Conservation (phyloP, 2,329 filamentous ascomycete genomes). For the Scytalidium sp. region DNA sequence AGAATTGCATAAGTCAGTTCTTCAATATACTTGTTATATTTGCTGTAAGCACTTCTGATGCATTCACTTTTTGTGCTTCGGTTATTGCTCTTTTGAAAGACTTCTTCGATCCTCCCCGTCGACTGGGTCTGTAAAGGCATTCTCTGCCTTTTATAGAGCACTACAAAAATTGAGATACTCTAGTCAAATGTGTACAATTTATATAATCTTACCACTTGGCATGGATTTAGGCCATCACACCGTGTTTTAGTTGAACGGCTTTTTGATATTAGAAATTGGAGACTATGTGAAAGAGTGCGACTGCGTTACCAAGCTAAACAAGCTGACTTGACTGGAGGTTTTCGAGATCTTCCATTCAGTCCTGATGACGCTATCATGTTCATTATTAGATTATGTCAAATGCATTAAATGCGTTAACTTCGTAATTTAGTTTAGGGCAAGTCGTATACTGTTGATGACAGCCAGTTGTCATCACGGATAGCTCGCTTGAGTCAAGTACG, state of each 20-base stretch:
- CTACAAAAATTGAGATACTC: conserved; percentile 5
- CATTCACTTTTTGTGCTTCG: background rate
- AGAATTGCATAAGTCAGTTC: background rate
- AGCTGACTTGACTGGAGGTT: background rate
- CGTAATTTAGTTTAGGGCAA: no score
- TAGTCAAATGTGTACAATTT: background rate
- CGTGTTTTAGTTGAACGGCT: background rate
- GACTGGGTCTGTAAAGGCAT: conserved; percentile 26
- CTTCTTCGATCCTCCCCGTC: conserved; percentile 21
- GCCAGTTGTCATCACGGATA: no score
- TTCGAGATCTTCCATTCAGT: background rate
- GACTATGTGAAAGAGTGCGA: background rate
- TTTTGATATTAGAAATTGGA: background rate
- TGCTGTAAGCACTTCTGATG: background rate
- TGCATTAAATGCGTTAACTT: no score
- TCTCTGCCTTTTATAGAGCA: conserved; percentile 23
- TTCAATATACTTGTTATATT: background rate
- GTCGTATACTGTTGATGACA: no score
- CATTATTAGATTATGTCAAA: no score
- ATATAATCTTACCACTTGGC: background rate
- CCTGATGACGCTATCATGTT: background rate
- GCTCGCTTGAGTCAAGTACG: no score
- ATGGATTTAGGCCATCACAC: background rate
- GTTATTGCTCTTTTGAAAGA: background rate
- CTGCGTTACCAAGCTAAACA: background rate